These are phyloP conservation scores for Hylodesmum podocarpum DNA, from an alignment of 306 rosid genomes.

Conservation along the genomic window DNA sequence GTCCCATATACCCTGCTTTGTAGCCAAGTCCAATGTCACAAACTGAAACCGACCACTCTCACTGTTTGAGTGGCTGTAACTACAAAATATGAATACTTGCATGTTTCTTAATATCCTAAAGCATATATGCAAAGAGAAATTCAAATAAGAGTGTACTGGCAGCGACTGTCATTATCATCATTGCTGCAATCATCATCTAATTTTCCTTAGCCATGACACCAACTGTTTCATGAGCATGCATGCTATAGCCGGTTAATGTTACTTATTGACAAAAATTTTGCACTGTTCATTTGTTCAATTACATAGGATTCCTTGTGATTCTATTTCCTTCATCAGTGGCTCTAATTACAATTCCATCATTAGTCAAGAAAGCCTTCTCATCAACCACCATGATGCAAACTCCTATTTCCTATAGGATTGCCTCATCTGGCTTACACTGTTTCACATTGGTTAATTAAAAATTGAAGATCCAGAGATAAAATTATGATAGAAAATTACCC, in stretches of 20 bases:
- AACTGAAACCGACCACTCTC: conserved; percentile 35
- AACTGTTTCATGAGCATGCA: conserved; percentile 18
- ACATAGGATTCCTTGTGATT: conserved; percentile 3
- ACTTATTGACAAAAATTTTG: neutral
- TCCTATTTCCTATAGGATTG: neutral
- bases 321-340: neutral
- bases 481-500: neutral
- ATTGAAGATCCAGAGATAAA: neutral
- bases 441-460: neutral
- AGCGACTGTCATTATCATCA: conserved; percentile 28
- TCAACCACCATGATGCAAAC: neutral
- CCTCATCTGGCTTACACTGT: neutral
- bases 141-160: conserved; percentile 16
- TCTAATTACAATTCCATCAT: conserved; percentile 15
- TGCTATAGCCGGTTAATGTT: neutral
- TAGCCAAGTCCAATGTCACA: conserved; percentile 28
- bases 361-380: neutral
- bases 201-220: conserved; percentile 7
- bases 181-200: conserved; percentile 27
- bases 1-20: conserved; percentile 20
- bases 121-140: conserved; percentile 16
- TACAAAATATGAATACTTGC: neutral
- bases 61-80: conserved; percentile 22
- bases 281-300: neutral
- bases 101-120: neutral